phyloP scores from a whole-genome alignment of 2,329 filamentous ascomycete genomes.

The Ambrosiella beaveri region DNA sequence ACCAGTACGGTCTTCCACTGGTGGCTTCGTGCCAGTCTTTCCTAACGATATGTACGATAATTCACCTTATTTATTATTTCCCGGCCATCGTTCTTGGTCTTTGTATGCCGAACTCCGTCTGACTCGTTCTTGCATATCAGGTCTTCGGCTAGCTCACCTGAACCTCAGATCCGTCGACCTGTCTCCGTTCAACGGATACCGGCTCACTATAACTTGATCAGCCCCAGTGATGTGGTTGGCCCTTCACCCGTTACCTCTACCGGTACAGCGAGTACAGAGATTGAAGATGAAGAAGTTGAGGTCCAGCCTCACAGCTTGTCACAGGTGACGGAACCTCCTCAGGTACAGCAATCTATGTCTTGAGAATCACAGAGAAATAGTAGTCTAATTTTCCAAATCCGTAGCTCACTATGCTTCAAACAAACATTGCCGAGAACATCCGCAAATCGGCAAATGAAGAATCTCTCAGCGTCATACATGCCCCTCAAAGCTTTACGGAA shows the following conservation, averaged over 20 bases:
- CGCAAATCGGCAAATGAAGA: conserved; percentile 51
- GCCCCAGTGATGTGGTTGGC: conserved; percentile 54
- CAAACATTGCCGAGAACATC: conserved; percentile 38
- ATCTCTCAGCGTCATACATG: conserved; percentile 79
- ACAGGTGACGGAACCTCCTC: conserved; percentile 5
- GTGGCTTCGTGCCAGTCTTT: conserved; percentile 25
- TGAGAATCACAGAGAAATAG: neutral
- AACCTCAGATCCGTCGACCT: conserved; percentile 34
- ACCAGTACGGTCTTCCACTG: conserved; percentile 44
- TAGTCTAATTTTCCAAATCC: neutral
- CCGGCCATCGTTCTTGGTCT: neutral
- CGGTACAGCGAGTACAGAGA: conserved; percentile 67
- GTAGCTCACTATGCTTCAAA: conserved; percentile 30
- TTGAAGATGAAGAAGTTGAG: conserved; percentile 58
- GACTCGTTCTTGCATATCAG: conserved; percentile 19
- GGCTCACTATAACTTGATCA: conserved; percentile 38
- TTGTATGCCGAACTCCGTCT: neutral
- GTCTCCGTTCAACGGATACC: conserved; percentile 30
- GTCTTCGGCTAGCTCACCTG: conserved; percentile 22
- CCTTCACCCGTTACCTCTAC: conserved; percentile 76
- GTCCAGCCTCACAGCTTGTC: conserved; percentile 25
- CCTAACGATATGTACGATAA: conserved; percentile 19
- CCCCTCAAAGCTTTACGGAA: conserved; percentile 61
- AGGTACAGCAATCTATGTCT: neutral
- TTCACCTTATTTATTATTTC: neutral